phyloP scores from a whole-genome alignment of 1,284 basidiomycete genomes.

The Naganishia albida region DNA sequence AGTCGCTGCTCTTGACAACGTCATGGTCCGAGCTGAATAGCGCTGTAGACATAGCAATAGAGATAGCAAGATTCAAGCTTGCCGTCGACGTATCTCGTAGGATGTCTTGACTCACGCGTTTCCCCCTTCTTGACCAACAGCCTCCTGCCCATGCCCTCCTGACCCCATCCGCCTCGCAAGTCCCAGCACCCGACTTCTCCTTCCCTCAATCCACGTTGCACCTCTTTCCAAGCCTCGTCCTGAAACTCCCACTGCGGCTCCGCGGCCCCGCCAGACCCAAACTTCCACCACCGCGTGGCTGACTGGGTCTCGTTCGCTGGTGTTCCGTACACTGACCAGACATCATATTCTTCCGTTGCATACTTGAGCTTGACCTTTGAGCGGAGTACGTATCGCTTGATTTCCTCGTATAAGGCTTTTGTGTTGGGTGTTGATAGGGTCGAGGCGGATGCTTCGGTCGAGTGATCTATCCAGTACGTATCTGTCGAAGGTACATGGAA shows the following conservation, averaged over 20 bases:
- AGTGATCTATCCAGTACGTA: slow-evolving; percentile 28
- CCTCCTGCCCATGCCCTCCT: slow-evolving; percentile 70
- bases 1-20: slow-evolving; percentile 53
- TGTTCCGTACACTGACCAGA: slow-evolving; percentile 76
- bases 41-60: slow-evolving; percentile 6
- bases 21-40: slow-evolving; percentile 28
- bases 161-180: slow-evolving; percentile 61
- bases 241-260: slow-evolving; percentile 45
- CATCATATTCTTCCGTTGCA: slow-evolving; percentile 70
- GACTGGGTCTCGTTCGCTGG: neutral
- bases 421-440: slow-evolving; percentile 23
- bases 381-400: slow-evolving; percentile 84
- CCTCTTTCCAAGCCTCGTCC: slow-evolving; percentile 26
- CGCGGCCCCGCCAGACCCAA: slow-evolving; percentile 48
- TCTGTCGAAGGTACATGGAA: slow-evolving; percentile 58
- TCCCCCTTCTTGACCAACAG: slow-evolving; percentile 69
- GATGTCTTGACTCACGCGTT: slow-evolving; percentile 61
- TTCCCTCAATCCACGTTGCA: slow-evolving; percentile 15
- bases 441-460: slow-evolving; percentile 43
- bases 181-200: slow-evolving; percentile 59
- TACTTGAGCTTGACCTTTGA: slow-evolving; percentile 83
- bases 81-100: neutral
- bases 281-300: slow-evolving; percentile 39
- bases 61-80: neutral
- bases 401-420: slow-evolving; percentile 63